phyloP scores from a whole-genome alignment of 1,284 basidiomycete genomes.

The Puccinia coronata region DNA sequence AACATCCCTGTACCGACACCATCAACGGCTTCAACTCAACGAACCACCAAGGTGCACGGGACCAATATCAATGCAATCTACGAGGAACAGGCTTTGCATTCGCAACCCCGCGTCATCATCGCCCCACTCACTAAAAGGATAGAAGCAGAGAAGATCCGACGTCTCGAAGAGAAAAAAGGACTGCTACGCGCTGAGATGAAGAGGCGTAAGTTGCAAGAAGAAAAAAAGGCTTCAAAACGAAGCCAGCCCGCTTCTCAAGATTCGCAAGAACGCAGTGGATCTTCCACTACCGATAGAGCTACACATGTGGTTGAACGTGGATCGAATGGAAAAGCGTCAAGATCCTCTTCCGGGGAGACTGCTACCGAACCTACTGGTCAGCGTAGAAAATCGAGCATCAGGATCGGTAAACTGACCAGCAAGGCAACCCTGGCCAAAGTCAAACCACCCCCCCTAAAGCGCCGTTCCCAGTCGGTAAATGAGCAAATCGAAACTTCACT shows the following conservation, averaged over 20 bases:
- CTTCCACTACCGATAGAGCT: background rate
- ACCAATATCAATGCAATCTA: slow-evolving; percentile 27
- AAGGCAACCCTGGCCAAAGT: slow-evolving; percentile 33
- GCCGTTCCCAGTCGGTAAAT: slow-evolving; percentile 31
- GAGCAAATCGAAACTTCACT: background rate
- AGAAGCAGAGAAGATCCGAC: slow-evolving; percentile 25
- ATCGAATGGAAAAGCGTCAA: background rate
- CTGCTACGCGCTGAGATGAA: slow-evolving; percentile 33
- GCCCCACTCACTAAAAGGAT: slow-evolving; percentile 39
- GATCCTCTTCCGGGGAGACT: slow-evolving; percentile 26
- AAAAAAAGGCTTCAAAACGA: slow-evolving; percentile 9
- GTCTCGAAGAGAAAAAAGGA: slow-evolving; percentile 36
- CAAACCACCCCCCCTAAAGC: slow-evolving; percentile 24
- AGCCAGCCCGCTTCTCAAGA: background rate
- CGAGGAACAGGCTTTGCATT: slow-evolving; percentile 46
- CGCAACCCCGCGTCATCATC: slow-evolving; percentile 8
- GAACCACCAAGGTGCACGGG: background rate
- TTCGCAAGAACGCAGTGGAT: slow-evolving; percentile 5
- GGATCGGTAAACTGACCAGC: slow-evolving; percentile 40
- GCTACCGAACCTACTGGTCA: background rate
- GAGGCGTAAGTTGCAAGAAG: slow-evolving; percentile 34
- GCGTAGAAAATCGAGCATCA: slow-evolving; percentile 21
- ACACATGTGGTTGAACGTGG: background rate
- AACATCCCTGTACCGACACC: slow-evolving; percentile 40
- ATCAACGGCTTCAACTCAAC: slow-evolving; percentile 12